A percentile compares a stretch with the other conserved stretches of the same genome.
phyloP scores from a whole-genome alignment of 192 early-diverging fungal genomes.

The Chytriomyces hyalinus region DNA sequence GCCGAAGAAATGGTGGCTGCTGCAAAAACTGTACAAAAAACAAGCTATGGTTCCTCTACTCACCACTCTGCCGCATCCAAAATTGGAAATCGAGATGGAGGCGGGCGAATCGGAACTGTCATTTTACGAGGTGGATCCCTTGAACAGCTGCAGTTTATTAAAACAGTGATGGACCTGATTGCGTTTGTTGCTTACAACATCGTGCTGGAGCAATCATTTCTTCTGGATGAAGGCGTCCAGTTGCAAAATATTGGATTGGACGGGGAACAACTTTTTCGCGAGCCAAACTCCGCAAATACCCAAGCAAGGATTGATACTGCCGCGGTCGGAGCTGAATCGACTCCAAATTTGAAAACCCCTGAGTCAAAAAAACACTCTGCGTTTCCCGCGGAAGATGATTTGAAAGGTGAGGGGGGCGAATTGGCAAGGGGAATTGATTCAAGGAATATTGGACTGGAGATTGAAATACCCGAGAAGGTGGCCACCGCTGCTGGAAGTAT shows the following conservation, averaged over 20 bases:
- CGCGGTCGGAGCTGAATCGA: background rate
- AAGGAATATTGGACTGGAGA: background rate
- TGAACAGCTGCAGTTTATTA: constrained; percentile 72
- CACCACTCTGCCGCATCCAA: too few species aligned
- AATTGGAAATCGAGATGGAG: background rate
- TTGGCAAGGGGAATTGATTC: too few species aligned
- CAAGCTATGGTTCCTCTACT: too few species aligned
- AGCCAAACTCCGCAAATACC: background rate
- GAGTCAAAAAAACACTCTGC: too few species aligned
- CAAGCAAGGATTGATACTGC: constrained; percentile 22
- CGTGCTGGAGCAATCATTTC: constrained; percentile 80
- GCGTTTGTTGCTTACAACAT: constrained; percentile 88
- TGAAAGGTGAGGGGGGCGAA: too few species aligned
- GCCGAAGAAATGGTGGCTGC: too few species aligned
- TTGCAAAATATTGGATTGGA: background rate
- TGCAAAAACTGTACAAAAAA: too few species aligned
- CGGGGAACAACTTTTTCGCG: background rate
- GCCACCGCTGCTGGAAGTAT: background rate
- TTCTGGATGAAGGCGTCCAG: constrained; percentile 74
- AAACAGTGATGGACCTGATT: constrained; percentile 82
- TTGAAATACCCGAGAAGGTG: constrained; percentile 15
- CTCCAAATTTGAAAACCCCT: too few species aligned
- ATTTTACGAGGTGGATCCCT: constrained; percentile 84
- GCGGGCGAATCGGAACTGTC: constrained; percentile 82
- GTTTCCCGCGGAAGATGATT: too few species aligned